These are phyloP conservation scores for Trichosporon asahii DNA, from an alignment of 1,284 basidiomycete genomes.

Conservation along the genomic window DNA sequence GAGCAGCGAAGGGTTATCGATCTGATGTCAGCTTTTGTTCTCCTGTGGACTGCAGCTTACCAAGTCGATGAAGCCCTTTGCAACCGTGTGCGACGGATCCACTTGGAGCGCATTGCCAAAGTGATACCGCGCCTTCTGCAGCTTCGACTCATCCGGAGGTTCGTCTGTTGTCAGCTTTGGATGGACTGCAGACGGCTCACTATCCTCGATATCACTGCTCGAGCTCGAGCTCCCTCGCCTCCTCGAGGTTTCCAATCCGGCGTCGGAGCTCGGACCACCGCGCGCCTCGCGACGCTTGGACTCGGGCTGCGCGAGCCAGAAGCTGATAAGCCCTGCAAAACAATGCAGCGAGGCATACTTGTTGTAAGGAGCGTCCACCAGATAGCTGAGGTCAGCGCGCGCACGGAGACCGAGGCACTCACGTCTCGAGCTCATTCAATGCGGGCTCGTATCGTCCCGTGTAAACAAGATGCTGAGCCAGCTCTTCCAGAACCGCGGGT, in stretches of 20 bases:
- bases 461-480: constrained; percentile 65
- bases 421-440: constrained; percentile 80
- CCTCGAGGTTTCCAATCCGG: not conserved
- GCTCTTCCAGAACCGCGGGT: constrained; percentile 68
- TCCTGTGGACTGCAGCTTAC: constrained; percentile 22
- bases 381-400: constrained; percentile 59
- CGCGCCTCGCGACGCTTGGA: constrained; percentile 13
- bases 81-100: constrained; percentile 32
- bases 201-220: not conserved
- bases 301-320: constrained; percentile 54
- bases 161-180: not conserved
- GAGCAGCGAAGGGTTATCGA: not conserved
- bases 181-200: not conserved
- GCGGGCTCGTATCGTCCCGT: constrained; percentile 63
- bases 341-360: constrained; percentile 72
- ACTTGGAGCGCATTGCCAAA: constrained; percentile 38
- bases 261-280: not conserved
- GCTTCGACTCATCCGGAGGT: constrained; percentile 12
- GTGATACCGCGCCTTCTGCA: constrained; percentile 35
- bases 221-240: not conserved
- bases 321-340: constrained; percentile 71
- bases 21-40: not conserved
- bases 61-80: constrained; percentile 33
- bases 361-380: constrained; percentile 78
- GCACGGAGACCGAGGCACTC: constrained; percentile 39